Conservation (phyloP, 805 yeast species). For the Candida xiaguanensis region DNA sequence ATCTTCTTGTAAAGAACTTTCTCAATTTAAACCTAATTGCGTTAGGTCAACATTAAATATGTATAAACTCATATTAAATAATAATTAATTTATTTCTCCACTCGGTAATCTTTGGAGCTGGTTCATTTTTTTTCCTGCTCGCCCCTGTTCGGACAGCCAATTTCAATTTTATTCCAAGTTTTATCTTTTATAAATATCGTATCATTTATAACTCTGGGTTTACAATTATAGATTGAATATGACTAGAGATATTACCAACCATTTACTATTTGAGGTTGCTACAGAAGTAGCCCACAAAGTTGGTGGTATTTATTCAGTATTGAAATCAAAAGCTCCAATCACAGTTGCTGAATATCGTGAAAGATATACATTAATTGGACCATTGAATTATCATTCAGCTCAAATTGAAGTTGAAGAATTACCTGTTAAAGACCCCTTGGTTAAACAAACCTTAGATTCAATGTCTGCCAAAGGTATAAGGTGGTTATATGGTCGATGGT, state of each 20-base stretch:
- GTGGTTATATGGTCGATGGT: slow-evolving; percentile 91
- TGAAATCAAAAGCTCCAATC: slow-evolving; percentile 94
- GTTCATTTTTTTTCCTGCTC: slow-evolving; percentile 1
- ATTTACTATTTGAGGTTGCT: slow-evolving; percentile 87
- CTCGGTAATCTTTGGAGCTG: neutral
- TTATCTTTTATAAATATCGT: slow-evolving; percentile 1
- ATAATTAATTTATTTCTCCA: too few relatives aligned
- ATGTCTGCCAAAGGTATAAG: slow-evolving; percentile 81
- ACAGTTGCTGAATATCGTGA: slow-evolving; percentile 91
- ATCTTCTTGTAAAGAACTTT: too few relatives aligned
- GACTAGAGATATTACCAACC: slow-evolving; percentile 85
- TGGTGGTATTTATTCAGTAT: slow-evolving; percentile 95
- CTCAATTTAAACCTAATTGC: too few relatives aligned
- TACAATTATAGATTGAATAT: slow-evolving; percentile 28
- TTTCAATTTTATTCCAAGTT: neutral
- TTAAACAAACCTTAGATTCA: slow-evolving; percentile 63
- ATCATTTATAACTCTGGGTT: neutral
- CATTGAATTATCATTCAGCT: slow-evolving; percentile 69
- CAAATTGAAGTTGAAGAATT: slow-evolving; percentile 80
- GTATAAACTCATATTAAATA: too few relatives aligned
- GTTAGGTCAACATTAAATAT: too few relatives aligned
- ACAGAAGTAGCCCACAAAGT: slow-evolving; percentile 97
- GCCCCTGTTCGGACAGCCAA: slow-evolving; percentile 5
- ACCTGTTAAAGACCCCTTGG: slow-evolving; percentile 49
- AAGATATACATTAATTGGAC: slow-evolving; percentile 84